Conservation (phyloP, 768 basidiomycete genomes). For the Lactarius psammicola region DNA sequence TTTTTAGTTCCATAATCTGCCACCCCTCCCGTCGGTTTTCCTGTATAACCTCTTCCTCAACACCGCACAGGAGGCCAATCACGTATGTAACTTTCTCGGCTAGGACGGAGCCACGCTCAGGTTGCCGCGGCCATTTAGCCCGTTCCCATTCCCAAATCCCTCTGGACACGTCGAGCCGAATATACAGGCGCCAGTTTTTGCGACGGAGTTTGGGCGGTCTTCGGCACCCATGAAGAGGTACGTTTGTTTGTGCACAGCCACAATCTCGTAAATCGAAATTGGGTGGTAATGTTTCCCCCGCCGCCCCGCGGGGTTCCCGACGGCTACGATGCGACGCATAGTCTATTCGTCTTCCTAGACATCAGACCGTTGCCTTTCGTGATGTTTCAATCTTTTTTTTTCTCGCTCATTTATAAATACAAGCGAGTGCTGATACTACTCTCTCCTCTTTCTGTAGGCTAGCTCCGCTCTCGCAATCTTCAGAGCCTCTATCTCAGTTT, state of each 20-base stretch:
- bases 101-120: background rate
- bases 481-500: constrained; percentile 43
- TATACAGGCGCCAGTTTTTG: constrained; percentile 24
- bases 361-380: background rate
- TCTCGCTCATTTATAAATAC: constrained; percentile 21
- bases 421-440: constrained; percentile 12
- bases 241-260: constrained; percentile 33
- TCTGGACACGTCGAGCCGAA: constrained; percentile 47
- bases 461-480: constrained; percentile 53
- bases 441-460: constrained; percentile 53
- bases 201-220: constrained; percentile 55
- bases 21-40: constrained; percentile 39
- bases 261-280: constrained; percentile 15
- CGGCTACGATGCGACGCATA: background rate
- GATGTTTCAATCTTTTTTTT: constrained; percentile 10
- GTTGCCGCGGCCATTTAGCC: constrained; percentile 1
- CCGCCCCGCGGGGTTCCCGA: constrained; percentile 18
- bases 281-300: constrained; percentile 3
- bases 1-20: constrained; percentile 42
- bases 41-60: constrained; percentile 43
- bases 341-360: constrained; percentile 6
- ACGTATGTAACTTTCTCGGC: constrained; percentile 2
- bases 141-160: constrained; percentile 38
- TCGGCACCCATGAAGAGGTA: constrained; percentile 61
- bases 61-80: constrained; percentile 27